phyloP scores from a whole-genome alignment of 2,329 filamentous ascomycete species.

The Fusarium heterosporum region DNA sequence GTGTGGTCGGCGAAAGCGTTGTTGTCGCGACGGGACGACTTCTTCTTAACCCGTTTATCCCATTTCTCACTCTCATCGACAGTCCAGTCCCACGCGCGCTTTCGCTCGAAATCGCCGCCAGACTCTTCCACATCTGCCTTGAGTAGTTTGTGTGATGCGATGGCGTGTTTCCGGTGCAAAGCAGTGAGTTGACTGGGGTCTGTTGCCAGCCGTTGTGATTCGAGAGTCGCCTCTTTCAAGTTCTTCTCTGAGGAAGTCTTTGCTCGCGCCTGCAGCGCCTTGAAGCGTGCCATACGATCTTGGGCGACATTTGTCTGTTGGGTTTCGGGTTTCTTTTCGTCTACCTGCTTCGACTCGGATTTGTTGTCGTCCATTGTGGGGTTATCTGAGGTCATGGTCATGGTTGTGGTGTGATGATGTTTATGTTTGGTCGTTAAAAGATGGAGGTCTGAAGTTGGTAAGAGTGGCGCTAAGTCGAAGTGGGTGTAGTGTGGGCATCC shows the following conservation, averaged over 20 bases:
- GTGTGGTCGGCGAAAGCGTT: constrained; percentile 91
- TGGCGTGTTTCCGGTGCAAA: constrained; percentile 85
- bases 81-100: constrained; percentile 99
- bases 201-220: constrained; percentile 81
- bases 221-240: constrained; percentile 83
- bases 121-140: constrained; percentile 89
- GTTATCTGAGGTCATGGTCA: constrained; percentile 43
- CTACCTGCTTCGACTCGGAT: no score
- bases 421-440: background rate
- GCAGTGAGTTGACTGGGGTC: constrained; percentile 82
- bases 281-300: constrained; percentile 84
- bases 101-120: constrained; percentile 95
- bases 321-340: constrained; percentile 34
- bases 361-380: constrained; percentile 13
- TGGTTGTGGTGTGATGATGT: constrained; percentile 6
- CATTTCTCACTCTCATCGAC: constrained; percentile 93
- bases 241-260: constrained; percentile 79
- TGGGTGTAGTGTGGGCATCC: background rate
- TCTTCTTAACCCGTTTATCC: constrained; percentile 92
- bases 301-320: constrained; percentile 53
- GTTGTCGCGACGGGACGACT: constrained; percentile 81
- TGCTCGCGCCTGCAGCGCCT: constrained; percentile 84
- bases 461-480: background rate
- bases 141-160: constrained; percentile 90
- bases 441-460: background rate